Percentiles rank a stretch among this genome's conserved stretches.
Evolutionary conservation across 768 basidiomycete species (phyloP).

Genomic region (Peribolospora kevripleyi): DNA sequence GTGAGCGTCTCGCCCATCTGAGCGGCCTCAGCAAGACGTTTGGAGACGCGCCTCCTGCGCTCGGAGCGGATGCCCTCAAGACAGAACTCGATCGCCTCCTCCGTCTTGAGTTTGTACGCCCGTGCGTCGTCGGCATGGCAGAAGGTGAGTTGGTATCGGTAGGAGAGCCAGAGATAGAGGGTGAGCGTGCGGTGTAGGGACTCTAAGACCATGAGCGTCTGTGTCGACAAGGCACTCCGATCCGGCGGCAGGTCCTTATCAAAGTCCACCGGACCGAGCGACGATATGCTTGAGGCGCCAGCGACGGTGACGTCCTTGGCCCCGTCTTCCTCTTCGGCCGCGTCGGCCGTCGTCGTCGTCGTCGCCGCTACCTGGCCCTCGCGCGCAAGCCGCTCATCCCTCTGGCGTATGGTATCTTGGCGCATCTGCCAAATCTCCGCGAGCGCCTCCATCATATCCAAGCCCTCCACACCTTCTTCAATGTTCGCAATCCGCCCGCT

Average conservation of each 20-base stretch:
- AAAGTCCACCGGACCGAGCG: background rate
- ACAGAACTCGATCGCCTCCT: slow-evolving; percentile 40
- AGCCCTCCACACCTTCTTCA: slow-evolving; percentile 18
- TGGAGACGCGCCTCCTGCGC: background rate
- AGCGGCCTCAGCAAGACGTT: no score
- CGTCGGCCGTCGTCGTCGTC: background rate
- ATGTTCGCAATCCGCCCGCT: slow-evolving; percentile 26
- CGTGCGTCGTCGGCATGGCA: slow-evolving; percentile 29
- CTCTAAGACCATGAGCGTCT: slow-evolving; percentile 30
- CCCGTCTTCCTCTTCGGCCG: no score
- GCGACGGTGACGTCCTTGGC: background rate
- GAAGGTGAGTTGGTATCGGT: slow-evolving; percentile 45
- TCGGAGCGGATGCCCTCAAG: slow-evolving; percentile 10
- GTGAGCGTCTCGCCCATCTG: no score
- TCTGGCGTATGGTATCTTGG: slow-evolving; percentile 16
- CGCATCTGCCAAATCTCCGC: slow-evolving; percentile 21
- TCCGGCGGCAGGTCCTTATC: background rate
- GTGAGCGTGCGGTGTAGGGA: slow-evolving; percentile 49
- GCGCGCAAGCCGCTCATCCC: background rate
- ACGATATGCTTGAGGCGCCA: background rate
- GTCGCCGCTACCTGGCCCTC: background rate
- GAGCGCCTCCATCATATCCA: slow-evolving; percentile 24
- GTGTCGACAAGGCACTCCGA: background rate
- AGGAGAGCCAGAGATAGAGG: slow-evolving; percentile 62
- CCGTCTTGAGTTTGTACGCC: slow-evolving; percentile 35